These are phyloP conservation scores for Saccharum spontaneum DNA, from an alignment of 176 grass and related monocot genomes.

Conservation along the genomic window DNA sequence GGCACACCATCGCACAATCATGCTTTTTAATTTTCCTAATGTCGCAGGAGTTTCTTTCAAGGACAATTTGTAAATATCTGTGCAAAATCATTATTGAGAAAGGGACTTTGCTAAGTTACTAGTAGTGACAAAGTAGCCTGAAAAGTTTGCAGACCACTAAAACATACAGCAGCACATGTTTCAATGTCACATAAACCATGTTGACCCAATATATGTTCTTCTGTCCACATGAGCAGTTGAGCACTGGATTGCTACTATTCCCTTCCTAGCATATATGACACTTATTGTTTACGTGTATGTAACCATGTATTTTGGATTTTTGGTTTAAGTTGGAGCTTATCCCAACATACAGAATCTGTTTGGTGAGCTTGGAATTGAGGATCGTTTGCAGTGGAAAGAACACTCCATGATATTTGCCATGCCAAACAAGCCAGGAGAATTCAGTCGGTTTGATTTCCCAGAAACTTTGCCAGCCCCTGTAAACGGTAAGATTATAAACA, in stretches of 20 bases:
- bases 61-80: neutral
- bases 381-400: slow-evolving; percentile 99
- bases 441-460: slow-evolving; percentile 95
- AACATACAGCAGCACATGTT: slow-evolving; percentile 9
- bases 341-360: slow-evolving; percentile 98
- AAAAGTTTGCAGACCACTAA: slow-evolving; percentile 4
- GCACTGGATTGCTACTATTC: slow-evolving; percentile 9
- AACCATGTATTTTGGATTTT: slow-evolving; percentile 43
- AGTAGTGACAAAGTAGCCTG: slow-evolving; percentile 13
- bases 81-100: too few relatives aligned
- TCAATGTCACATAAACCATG: slow-evolving; percentile 9
- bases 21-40: neutral
- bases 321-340: slow-evolving; percentile 95
- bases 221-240: neutral
- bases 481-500: slow-evolving; percentile 62
- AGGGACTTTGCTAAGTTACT: neutral
- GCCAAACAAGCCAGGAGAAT: slow-evolving; percentile 94
- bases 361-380: slow-evolving; percentile 92
- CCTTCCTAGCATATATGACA: slow-evolving; percentile 33
- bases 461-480: slow-evolving; percentile 86
- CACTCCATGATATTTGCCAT: slow-evolving; percentile 99
- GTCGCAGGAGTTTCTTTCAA: neutral
- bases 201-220: slow-evolving; percentile 3
- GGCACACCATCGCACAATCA: neutral
- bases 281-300: slow-evolving; percentile 35